These are phyloP conservation scores for Phialophora macrospora DNA, from an alignment of 2,329 filamentous ascomycete genomes.

Conservation along the genomic window DNA sequence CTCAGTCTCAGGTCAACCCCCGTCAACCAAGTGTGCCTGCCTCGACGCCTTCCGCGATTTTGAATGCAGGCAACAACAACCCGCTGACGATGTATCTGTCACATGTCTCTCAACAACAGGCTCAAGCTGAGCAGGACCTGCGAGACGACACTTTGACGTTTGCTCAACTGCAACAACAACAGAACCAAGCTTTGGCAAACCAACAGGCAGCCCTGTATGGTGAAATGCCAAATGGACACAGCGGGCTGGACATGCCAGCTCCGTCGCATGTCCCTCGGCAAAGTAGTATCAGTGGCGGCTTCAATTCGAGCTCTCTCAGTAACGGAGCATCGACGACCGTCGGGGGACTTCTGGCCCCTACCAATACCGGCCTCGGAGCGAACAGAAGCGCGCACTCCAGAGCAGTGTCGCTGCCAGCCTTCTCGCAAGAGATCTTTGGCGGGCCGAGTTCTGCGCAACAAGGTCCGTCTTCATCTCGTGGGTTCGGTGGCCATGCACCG, in stretches of 20 bases:
- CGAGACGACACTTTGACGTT: conserved; percentile 49
- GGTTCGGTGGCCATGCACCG: conserved; percentile 41
- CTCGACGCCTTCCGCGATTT: conserved; percentile 71
- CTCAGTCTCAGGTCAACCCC: conserved; percentile 62
- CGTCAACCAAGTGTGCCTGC: conserved; percentile 58
- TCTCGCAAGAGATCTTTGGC: conserved; percentile 63
- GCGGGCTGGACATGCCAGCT: conserved; percentile 51
- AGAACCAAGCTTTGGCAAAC: conserved; percentile 66
- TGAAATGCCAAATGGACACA: conserved; percentile 62
- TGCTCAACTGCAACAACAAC: conserved; percentile 62
- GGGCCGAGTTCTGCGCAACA: conserved; percentile 44
- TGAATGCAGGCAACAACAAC: conserved; percentile 81
- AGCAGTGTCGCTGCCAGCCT: conserved; percentile 83
- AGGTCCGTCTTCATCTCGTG: conserved; percentile 40
- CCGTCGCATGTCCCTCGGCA: conserved; percentile 52
- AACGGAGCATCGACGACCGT: conserved; percentile 69
- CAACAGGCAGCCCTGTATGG: conserved; percentile 84
- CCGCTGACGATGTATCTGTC: conserved; percentile 92
- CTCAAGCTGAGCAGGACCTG: conserved; percentile 70
- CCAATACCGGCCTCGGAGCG: conserved; percentile 59
- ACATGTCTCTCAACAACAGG: conserved; percentile 65
- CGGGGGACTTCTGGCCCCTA: conserved; percentile 76
- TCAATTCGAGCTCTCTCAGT: conserved; percentile 47
- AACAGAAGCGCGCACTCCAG: conserved; percentile 70
- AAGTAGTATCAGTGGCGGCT: conserved; percentile 40